Base-by-base conservation (phyloP, 129 eudicot species). In the Helichrysum umbraculigerum region DNA sequence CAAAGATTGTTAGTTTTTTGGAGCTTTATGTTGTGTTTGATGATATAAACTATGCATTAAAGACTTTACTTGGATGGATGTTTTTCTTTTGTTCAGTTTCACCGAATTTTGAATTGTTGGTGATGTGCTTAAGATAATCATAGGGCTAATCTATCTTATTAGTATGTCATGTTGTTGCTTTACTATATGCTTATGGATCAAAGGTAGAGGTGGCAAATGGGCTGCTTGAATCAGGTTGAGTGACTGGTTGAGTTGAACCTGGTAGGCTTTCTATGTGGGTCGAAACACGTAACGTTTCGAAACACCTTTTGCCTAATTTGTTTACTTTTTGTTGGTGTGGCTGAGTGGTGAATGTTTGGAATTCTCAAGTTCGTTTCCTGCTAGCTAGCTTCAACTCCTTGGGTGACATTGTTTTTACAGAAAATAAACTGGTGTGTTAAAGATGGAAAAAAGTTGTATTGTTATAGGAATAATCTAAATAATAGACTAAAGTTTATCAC, bases 1-100 rank as follows among this genome's bases (percentile, higher is more conserved):
- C 20, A 30, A 72, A n/a, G 76, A 72, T 72, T 17, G 66, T 33
- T 54, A n/a, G 32, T 56, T 72, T 30, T 33, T 54, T 72, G 65
- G 17, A 56, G 29, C 8, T n/a, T 72, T 72, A 56, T 56, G 50
- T 11, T 54, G 34, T 70, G 62, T 14, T 70, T 47, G 42, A 7
- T 70, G 39, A 39, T 28, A 32, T 30, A 22, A 41, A 25, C 2
- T 69, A 16, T 50, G 39, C 78, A 37, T 60, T 25, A 61, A 60
- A 41, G 71, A 47, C 47, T 47, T 16, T 54, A 33, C 20, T 52
- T 76, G 35, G 22, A 35, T 58, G 67, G 76, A 58, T 56, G 51
- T 35, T 57, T 56, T 39, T 64, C 72, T 6, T 32, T 33, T 65
- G 52, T 71, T 71, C 9, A 52, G 76, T n/a, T 71, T 71, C 64